Evolutionary conservation across 1,284 basidiomycete species (phyloP).

Genomic region (Malassezia pachydermatis): DNA sequence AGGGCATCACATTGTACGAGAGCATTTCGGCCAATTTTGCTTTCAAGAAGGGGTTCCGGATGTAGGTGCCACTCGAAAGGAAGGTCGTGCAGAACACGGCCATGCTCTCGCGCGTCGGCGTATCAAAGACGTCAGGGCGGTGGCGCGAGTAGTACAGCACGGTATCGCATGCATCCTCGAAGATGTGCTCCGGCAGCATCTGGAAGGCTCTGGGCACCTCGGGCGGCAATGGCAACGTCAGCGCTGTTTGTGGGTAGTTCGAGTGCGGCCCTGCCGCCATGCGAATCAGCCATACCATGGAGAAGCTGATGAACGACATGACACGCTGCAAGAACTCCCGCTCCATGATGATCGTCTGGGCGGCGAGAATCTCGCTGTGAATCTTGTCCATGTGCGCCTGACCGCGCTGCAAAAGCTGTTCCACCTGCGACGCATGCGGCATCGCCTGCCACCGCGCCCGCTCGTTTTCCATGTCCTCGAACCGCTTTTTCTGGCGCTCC

Average conservation of each 20-base stretch:
- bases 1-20: slow-evolving; percentile 69
- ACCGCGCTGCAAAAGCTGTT: slow-evolving; percentile 42
- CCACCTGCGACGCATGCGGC: slow-evolving; percentile 40
- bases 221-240: slow-evolving; percentile 59
- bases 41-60: slow-evolving; percentile 97
- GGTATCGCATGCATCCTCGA: slow-evolving; percentile 86
- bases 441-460: slow-evolving; percentile 29
- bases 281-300: slow-evolving; percentile 88
- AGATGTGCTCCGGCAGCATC: slow-evolving; percentile 82
- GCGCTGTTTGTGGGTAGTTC: slow-evolving; percentile 57
- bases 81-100: slow-evolving; percentile 82
- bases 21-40: slow-evolving; percentile 90
- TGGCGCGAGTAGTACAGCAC: slow-evolving; percentile 65
- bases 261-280: slow-evolving; percentile 78
- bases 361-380: slow-evolving; percentile 59
- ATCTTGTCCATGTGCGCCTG: slow-evolving; percentile 31
- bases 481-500: slow-evolving; percentile 57
- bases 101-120: slow-evolving; percentile 65
- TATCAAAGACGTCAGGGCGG: slow-evolving; percentile 69
- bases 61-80: slow-evolving; percentile 85
- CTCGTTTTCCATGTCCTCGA: slow-evolving; percentile 60
- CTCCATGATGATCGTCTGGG: slow-evolving; percentile 74
- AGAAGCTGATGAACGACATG: slow-evolving; percentile 73
- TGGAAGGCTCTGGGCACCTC: slow-evolving; percentile 76
- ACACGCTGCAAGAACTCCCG: slow-evolving; percentile 71